A percentile compares a stretch with the other conserved stretches of the same genome.
phyloP scores from a whole-genome alignment of 2,329 filamentous ascomycete genomes.

The Cadophora sp. region DNA sequence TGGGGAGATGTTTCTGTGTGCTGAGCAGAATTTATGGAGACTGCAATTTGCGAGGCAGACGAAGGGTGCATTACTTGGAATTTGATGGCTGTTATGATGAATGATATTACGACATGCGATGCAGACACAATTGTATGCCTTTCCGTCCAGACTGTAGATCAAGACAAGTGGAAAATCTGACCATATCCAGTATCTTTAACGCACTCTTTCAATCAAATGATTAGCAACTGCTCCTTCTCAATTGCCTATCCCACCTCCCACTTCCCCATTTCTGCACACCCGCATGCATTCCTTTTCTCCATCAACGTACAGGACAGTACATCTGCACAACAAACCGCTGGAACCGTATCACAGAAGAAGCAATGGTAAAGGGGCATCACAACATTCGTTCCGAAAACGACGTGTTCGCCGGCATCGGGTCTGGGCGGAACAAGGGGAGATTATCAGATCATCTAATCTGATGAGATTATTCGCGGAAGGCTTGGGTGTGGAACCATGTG shows the following conservation, averaged over 20 bases:
- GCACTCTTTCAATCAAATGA: neutral
- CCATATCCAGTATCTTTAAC: neutral
- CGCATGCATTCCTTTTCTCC: neutral
- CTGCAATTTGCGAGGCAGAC: slow-evolving; percentile 45
- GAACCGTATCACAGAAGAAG: slow-evolving; percentile 9
- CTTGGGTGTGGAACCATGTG: neutral
- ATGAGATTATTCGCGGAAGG: neutral
- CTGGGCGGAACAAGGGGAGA: neutral
- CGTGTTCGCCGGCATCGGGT: slow-evolving; percentile 1
- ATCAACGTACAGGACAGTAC: slow-evolving; percentile 1
- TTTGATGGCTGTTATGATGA: slow-evolving; percentile 44
- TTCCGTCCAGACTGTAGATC: neutral
- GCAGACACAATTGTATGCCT: neutral
- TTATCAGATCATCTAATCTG: slow-evolving; percentile 10
- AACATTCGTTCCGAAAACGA: neutral
- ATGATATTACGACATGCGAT: neutral
- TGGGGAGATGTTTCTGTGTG: slow-evolving; percentile 54
- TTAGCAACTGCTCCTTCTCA: neutral
- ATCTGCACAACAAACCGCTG: neutral
- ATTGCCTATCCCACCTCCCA: neutral
- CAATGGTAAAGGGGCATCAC: neutral
- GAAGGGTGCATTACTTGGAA: slow-evolving; percentile 41
- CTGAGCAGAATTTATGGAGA: slow-evolving; percentile 54
- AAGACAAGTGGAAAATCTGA: neutral
- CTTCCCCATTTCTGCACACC: neutral